Evolutionary conservation across 1,284 basidiomycete genomes (phyloP).

Genomic region (Trametes hirsuta): DNA sequence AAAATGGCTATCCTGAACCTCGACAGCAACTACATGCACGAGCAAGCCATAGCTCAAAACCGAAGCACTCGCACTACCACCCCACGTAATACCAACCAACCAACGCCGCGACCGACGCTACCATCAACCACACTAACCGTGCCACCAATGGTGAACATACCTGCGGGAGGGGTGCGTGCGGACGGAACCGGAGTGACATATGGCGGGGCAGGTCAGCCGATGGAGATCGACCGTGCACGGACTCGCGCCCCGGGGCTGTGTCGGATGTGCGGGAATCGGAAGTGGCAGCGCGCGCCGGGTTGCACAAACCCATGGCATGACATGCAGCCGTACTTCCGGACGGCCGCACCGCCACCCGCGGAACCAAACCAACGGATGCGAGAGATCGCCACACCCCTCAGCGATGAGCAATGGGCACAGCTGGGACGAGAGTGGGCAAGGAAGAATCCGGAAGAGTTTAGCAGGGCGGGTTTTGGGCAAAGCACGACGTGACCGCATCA

Average conservation of each 20-base stretch:
- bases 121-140: too few relatives aligned
- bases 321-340: not conserved
- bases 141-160: too few relatives aligned
- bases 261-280: not conserved
- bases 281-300: not conserved
- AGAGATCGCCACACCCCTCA: not conserved
- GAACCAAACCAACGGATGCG: not conserved
- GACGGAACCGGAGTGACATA: not conserved
- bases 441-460: not conserved
- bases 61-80: not conserved
- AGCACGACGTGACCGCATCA: not conserved
- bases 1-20: not conserved
- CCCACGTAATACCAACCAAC: not conserved
- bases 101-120: too few relatives aligned
- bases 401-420: not conserved
- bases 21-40: not conserved
- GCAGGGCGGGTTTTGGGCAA: not conserved
- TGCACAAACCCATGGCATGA: not conserved
- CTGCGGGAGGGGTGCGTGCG: too few relatives aligned
- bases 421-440: not conserved
- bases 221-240: not conserved
- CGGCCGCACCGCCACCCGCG: not conserved
- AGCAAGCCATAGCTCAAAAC: not conserved
- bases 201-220: not conserved
- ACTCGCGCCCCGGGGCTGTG: not conserved